A percentile compares a stretch with the other conserved stretches of the same genome.
Conservation (phyloP, 2,329 filamentous ascomycete genomes). For the Sporothrix dimorphospora region DNA sequence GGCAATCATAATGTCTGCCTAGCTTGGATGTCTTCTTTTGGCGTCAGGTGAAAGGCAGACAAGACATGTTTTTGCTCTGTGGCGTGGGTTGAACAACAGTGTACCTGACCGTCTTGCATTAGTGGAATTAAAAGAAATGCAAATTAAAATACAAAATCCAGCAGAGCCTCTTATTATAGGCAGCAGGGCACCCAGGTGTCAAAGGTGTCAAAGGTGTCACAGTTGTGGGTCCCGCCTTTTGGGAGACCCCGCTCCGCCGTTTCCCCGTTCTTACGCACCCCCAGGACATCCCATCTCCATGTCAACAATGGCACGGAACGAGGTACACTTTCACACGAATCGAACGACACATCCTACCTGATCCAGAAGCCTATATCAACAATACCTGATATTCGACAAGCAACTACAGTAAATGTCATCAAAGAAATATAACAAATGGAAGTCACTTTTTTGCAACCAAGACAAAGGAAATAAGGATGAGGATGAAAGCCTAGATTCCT, state of each 20-base stretch:
- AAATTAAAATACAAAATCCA: not conserved
- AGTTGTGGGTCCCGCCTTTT: constrained; percentile 6
- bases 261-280: not conserved
- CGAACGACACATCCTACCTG: too few species aligned
- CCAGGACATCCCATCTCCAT: not conserved
- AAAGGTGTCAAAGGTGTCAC: not conserved
- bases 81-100: not conserved
- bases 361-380: not conserved
- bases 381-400: not conserved
- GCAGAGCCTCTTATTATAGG: constrained; percentile 21
- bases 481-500: not conserved
- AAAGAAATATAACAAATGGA: too few species aligned
- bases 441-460: too few species aligned
- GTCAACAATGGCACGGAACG: not conserved
- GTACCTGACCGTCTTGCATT: not conserved
- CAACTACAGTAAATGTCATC: too few species aligned
- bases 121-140: not conserved
- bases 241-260: not conserved
- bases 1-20: constrained; percentile 12
- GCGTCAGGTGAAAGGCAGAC: not conserved
- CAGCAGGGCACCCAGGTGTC: not conserved
- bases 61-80: not conserved
- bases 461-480: too few species aligned
- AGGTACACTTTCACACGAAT: not conserved
- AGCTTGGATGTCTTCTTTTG: not conserved